Evolutionary conservation across 75 land plant species (phyloP).

Genomic region (Picea sitchensis): DNA sequence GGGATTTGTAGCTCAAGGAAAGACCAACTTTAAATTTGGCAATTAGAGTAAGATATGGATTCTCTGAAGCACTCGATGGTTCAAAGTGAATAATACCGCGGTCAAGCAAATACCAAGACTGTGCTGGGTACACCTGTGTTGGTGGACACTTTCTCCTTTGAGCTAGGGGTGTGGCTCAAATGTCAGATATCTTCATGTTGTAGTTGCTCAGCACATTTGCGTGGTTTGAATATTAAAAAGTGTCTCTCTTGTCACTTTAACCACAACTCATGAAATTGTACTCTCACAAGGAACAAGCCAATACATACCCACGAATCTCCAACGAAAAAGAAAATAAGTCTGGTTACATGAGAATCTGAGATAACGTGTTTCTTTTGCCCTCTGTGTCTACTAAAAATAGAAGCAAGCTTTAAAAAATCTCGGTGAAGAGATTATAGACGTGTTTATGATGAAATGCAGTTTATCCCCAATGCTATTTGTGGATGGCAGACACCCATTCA

Average conservation of each 20-base stretch:
- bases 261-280: too few species aligned
- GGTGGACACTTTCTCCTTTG: background rate
- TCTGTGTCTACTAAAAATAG: background rate
- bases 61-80: background rate
- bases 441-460: background rate
- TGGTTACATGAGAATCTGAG: too few species aligned
- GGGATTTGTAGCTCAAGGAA: background rate
- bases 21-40: background rate
- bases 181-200: too few species aligned
- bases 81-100: background rate
- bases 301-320: too few species aligned
- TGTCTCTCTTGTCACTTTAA: too few species aligned
- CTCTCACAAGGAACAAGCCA: too few species aligned
- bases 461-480: background rate
- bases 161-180: too few species aligned
- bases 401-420: background rate
- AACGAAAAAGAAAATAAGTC: too few species aligned
- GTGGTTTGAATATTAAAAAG: too few species aligned
- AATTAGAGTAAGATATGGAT: background rate
- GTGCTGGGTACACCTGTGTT: background rate
- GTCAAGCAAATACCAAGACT: background rate
- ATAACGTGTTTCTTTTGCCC: too few species aligned
- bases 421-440: background rate
- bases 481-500: too few species aligned
- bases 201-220: too few species aligned